Conservation (phyloP, 2,329 filamentous ascomycete genomes). For the Clonostachys chloroleuca region DNA sequence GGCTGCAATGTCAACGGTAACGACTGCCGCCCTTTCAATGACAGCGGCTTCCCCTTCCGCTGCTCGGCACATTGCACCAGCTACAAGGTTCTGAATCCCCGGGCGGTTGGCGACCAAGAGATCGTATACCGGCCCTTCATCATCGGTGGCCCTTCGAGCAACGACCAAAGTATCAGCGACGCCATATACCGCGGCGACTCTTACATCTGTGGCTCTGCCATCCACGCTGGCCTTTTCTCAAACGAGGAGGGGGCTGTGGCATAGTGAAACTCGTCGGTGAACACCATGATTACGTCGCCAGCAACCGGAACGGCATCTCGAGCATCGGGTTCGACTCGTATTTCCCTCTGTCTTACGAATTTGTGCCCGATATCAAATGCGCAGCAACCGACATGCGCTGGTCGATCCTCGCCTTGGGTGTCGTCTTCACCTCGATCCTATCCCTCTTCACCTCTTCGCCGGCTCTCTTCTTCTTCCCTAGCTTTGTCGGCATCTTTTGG, state of each 20-base stretch:
- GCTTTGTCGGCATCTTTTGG: constrained; percentile 80
- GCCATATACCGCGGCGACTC: constrained; percentile 83
- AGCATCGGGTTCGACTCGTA: constrained; percentile 80
- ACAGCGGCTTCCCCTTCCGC: constrained; percentile 65
- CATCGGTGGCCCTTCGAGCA: constrained; percentile 57
- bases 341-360: constrained; percentile 84
- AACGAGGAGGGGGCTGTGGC: constrained; percentile 75
- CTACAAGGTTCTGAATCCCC: constrained; percentile 63
- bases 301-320: constrained; percentile 66
- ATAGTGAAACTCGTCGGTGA: constrained; percentile 72
- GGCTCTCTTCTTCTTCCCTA: constrained; percentile 76
- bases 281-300: constrained; percentile 56
- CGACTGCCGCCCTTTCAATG: constrained; percentile 70
- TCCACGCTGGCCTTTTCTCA: constrained; percentile 76
- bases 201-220: constrained; percentile 79
- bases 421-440: constrained; percentile 72
- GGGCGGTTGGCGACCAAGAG: constrained; percentile 69
- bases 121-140: constrained; percentile 62
- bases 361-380: constrained; percentile 61
- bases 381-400: constrained; percentile 76
- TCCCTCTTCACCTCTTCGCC: constrained; percentile 80
- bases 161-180: constrained; percentile 20
- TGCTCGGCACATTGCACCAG: constrained; percentile 70
- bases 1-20: constrained; percentile 71
- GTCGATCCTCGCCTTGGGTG: constrained; percentile 76